Evolutionary conservation across 371 early-diverging fungal species (phyloP).

Genomic region (Rhizopus sp.): DNA sequence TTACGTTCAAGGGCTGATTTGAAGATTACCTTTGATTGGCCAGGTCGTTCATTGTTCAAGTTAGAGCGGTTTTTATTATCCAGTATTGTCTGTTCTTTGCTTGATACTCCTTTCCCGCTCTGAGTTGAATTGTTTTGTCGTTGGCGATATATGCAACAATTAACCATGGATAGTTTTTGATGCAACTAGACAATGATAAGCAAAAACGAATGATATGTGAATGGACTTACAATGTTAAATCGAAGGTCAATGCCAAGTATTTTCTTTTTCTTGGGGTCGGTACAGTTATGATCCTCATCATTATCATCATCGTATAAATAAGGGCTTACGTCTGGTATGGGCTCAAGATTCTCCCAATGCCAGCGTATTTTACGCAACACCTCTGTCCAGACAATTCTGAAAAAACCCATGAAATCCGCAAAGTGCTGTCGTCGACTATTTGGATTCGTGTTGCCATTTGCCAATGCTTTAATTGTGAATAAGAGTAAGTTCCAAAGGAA

Average conservation of each 20-base stretch:
- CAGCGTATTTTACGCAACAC: slow-evolving; percentile 59
- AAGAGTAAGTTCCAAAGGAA: slow-evolving; percentile 71
- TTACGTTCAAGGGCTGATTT: neutral
- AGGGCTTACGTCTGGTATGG: slow-evolving; percentile 59
- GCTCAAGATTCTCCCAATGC: slow-evolving; percentile 63
- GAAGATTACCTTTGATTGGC: neutral
- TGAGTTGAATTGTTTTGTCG: slow-evolving; percentile 19
- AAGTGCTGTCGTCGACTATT: slow-evolving; percentile 2
- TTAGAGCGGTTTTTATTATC: neutral
- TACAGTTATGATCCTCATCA: slow-evolving; percentile 7
- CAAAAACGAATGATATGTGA: neutral
- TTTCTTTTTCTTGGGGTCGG: slow-evolving; percentile 10
- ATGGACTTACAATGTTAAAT: slow-evolving; percentile 56
- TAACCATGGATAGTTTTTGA: slow-evolving; percentile 92
- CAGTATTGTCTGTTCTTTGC: neutral
- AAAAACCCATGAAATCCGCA: slow-evolving; percentile 56
- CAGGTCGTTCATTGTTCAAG: neutral
- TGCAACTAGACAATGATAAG: slow-evolving; percentile 46
- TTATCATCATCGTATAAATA: slow-evolving; percentile 18
- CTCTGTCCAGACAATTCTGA: slow-evolving; percentile 68
- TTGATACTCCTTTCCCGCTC: slow-evolving; percentile 5
- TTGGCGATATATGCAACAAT: slow-evolving; percentile 77
- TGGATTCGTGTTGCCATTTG: slow-evolving; percentile 27
- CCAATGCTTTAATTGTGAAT: slow-evolving; percentile 53
- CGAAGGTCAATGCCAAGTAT: slow-evolving; percentile 69